These are phyloP conservation scores for Diplogelasinospora grovesii DNA, from an alignment of 495 filamentous ascomycete species.

Conservation along the genomic window DNA sequence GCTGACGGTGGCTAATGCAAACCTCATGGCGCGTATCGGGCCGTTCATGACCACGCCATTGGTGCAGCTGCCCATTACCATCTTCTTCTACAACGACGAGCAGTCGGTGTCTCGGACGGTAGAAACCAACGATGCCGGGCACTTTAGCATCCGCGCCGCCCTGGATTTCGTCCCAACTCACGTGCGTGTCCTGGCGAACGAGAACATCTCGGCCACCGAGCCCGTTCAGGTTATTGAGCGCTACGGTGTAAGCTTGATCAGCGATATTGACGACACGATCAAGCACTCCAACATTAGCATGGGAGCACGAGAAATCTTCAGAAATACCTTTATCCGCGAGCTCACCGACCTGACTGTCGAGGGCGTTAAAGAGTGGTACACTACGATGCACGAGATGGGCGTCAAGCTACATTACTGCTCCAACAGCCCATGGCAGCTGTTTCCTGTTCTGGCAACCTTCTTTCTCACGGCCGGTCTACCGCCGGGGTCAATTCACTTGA, in stretches of 20 bases:
- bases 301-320: constrained; percentile 88
- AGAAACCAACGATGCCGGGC: constrained; percentile 74
- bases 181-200: constrained; percentile 77
- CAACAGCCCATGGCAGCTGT: constrained; percentile 94
- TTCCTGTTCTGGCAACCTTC: constrained; percentile 75
- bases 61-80: constrained; percentile 64
- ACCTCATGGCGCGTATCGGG: constrained; percentile 76
- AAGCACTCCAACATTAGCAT: constrained; percentile 86
- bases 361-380: constrained; percentile 89
- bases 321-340: constrained; percentile 89
- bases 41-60: constrained; percentile 85
- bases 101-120: constrained; percentile 73
- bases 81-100: constrained; percentile 86
- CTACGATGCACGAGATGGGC: constrained; percentile 63
- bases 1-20: constrained; percentile 69
- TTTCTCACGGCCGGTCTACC: constrained; percentile 77
- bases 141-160: constrained; percentile 70
- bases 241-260: constrained; percentile 85
- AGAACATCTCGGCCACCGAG: constrained; percentile 72
- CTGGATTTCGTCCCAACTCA: constrained; percentile 88
- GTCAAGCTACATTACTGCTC: constrained; percentile 88
- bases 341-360: constrained; percentile 71
- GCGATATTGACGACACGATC: constrained; percentile 96
- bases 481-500: constrained; percentile 84
- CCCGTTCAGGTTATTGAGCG: constrained; percentile 69